Conservation (phyloP, 176 grass and related monocot genomes). For the Calamus simplicifolius region DNA sequence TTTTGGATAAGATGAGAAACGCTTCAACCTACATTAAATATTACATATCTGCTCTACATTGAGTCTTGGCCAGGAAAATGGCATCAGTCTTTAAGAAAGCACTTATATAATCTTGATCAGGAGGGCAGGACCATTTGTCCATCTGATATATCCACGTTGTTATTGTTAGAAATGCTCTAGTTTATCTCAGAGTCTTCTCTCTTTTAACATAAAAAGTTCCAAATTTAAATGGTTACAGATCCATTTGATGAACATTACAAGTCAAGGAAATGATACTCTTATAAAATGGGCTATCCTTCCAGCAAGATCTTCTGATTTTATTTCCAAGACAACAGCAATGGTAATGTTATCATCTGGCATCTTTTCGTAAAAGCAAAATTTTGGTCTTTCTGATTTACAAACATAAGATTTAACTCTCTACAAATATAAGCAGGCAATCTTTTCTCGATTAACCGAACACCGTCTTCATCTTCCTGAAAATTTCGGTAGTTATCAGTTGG, state of each 20-base stretch:
- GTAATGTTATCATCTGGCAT: constrained; percentile 34
- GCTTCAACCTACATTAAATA: too few species aligned
- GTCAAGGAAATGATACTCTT: constrained; percentile 67
- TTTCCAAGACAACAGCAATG: constrained; percentile 85
- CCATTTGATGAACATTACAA: constrained; percentile 62
- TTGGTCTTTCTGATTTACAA: constrained; percentile 5
- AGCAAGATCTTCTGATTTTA: constrained; percentile 61
- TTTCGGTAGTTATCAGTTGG: constrained; percentile 92
- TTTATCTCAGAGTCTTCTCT: too few species aligned
- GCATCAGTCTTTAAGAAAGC: too few species aligned
- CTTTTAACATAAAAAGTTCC: too few species aligned
- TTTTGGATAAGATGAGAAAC: too few species aligned
- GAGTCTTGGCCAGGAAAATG: too few species aligned
- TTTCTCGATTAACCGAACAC: constrained; percentile 77
- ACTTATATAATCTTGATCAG: too few species aligned
- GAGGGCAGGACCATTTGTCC: too few species aligned
- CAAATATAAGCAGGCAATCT: constrained; percentile 53
- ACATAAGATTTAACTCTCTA: not conserved
- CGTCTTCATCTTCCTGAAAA: constrained; percentile 78
- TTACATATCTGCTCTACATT: too few species aligned
- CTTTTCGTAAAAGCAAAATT: constrained; percentile 8
- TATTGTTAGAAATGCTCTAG: too few species aligned
- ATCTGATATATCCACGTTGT: too few species aligned
- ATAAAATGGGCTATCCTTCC: constrained; percentile 89
- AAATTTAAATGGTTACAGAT: constrained; percentile 31